Conservation (phyloP, 352 stramenopile genomes). For the Phytophthora quininea region DNA sequence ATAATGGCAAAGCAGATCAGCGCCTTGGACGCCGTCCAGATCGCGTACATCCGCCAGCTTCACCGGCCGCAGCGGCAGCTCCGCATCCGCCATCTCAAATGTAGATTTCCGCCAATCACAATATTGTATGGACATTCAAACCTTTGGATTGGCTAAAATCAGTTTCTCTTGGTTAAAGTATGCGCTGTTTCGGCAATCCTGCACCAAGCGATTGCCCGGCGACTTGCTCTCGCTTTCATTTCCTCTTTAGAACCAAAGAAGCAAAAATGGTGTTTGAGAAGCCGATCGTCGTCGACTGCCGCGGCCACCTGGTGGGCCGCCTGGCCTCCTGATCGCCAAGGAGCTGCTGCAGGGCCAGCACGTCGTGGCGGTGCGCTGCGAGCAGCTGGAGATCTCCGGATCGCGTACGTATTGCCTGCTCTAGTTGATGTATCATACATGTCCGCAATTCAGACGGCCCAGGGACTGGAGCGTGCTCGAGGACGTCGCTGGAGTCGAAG, state of each 20-base stretch:
- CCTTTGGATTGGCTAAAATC: neutral
- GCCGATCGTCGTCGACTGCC: constrained; percentile 97
- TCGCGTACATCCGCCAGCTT: constrained; percentile 34
- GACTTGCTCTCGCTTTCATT: constrained; percentile 44
- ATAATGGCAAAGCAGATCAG: neutral
- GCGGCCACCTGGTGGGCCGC: constrained; percentile 98
- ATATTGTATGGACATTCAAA: constrained; percentile 27
- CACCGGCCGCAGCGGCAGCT: constrained; percentile 24
- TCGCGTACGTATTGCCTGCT: constrained; percentile 81
- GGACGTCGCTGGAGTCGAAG: neutral
- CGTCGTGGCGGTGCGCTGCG: constrained; percentile 98
- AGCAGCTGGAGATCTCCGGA: constrained; percentile 98
- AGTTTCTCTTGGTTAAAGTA: neutral
- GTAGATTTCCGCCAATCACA: constrained; percentile 1
- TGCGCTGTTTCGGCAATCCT: neutral
- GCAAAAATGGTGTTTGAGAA: constrained; percentile 94
- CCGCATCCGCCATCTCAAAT: constrained; percentile 12
- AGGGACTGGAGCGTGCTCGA: too few species aligned
- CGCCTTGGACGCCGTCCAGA: neutral
- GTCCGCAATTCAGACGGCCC: neutral
- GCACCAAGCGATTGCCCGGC: constrained; percentile 24
- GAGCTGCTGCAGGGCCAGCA: constrained; percentile 99
- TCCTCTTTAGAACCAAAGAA: constrained; percentile 68
- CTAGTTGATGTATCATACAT: neutral
- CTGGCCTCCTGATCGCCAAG: constrained; percentile 99